Percentiles rank a stretch among this genome's conserved stretches.
phyloP scores from a whole-genome alignment of 2,329 filamentous ascomycete genomes.

The Domatiomyces catenatus region DNA sequence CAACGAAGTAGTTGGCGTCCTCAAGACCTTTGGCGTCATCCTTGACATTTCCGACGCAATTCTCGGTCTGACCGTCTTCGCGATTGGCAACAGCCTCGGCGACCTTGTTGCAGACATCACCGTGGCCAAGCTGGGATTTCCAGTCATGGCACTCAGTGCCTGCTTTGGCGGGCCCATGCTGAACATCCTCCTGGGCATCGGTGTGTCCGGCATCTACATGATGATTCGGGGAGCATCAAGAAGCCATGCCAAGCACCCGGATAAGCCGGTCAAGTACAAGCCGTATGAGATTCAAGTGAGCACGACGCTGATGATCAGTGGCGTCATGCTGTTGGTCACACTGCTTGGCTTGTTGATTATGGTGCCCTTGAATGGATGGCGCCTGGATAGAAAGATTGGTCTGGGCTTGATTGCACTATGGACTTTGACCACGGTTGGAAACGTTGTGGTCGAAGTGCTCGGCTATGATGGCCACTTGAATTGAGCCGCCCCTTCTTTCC shows the following conservation, averaged over 20 bases:
- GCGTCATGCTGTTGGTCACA: constrained; percentile 67
- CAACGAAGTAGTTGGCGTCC: constrained; percentile 82
- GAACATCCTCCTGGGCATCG: constrained; percentile 88
- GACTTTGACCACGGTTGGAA: constrained; percentile 62
- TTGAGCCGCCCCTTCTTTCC: background rate
- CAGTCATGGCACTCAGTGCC: constrained; percentile 86
- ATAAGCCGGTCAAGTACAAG: constrained; percentile 48
- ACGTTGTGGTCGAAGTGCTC: constrained; percentile 61
- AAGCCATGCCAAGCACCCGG: constrained; percentile 51
- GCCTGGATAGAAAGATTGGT: constrained; percentile 69
- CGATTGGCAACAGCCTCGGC: constrained; percentile 85
- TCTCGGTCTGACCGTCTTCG: constrained; percentile 86
- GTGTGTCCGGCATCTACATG: constrained; percentile 80
- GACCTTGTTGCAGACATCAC: constrained; percentile 92
- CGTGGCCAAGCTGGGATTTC: constrained; percentile 80
- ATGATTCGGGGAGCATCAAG: constrained; percentile 55
- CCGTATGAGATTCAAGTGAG: constrained; percentile 74
- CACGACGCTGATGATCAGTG: constrained; percentile 70
- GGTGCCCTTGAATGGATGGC: constrained; percentile 75
- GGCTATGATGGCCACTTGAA: constrained; percentile 9
- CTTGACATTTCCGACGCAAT: constrained; percentile 79
- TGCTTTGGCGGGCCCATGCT: constrained; percentile 98
- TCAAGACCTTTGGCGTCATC: constrained; percentile 86
- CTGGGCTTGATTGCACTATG: constrained; percentile 67
- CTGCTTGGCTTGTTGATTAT: constrained; percentile 61